A percentile compares a stretch with the other conserved stretches of the same genome.
These are phyloP conservation scores for Saturnispora zaruensis DNA, from an alignment of 805 yeast genomes.

Conservation along the genomic window DNA sequence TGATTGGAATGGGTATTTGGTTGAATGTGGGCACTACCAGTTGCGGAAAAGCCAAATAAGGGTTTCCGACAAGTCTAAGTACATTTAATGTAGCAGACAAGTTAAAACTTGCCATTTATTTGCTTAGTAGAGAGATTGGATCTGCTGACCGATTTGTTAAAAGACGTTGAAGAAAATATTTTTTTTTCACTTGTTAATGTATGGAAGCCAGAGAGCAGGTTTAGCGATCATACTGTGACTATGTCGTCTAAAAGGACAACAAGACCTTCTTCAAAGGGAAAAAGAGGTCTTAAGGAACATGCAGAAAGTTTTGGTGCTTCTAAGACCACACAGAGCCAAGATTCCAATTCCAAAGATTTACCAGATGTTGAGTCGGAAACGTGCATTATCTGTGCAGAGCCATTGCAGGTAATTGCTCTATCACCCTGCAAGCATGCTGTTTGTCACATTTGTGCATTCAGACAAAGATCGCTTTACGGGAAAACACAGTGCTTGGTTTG, in stretches of 20 bases:
- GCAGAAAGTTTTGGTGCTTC: not conserved
- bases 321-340: not conserved
- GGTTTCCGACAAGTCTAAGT: slow-evolving; percentile 48
- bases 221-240: not conserved
- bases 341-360: not conserved
- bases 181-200: not conserved
- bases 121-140: not conserved
- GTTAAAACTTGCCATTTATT: slow-evolving; percentile 31
- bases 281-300: not conserved
- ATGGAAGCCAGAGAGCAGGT: not conserved
- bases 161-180: not conserved
- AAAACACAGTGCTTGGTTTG: slow-evolving; percentile 77
- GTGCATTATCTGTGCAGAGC: slow-evolving; percentile 83
- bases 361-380: slow-evolving; percentile 14
- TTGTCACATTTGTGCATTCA: slow-evolving; percentile 74
- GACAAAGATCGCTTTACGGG: slow-evolving; percentile 73
- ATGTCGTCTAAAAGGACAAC: not conserved
- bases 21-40: slow-evolving; percentile 44
- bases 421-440: slow-evolving; percentile 80
- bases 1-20: slow-evolving; percentile 23
- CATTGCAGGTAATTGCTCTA: slow-evolving; percentile 52
- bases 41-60: slow-evolving; percentile 66
- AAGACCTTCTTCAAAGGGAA: not conserved
- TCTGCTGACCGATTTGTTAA: not conserved
- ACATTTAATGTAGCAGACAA: slow-evolving; percentile 71